Evolutionary conservation across 768 basidiomycete genomes (phyloP).

Genomic region (Russula earlei): DNA sequence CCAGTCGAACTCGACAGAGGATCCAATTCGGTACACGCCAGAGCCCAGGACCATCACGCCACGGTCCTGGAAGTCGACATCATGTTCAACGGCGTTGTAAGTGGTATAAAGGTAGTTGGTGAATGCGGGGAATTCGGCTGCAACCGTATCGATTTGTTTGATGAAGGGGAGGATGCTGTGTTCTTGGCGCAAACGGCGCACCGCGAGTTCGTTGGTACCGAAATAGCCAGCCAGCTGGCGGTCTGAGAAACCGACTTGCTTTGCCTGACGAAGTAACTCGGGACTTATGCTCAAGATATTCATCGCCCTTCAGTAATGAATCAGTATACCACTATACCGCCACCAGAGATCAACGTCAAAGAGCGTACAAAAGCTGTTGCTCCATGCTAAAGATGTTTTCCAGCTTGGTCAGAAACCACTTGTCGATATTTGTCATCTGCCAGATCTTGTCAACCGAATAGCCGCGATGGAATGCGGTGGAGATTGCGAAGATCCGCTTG

Average conservation of each 20-base stretch:
- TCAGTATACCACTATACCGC: not conserved
- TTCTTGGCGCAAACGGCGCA: constrained; percentile 85
- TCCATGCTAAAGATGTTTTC: constrained; percentile 80
- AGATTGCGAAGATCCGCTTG: constrained; percentile 94
- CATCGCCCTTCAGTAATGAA: constrained; percentile 37
- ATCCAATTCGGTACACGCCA: constrained; percentile 97
- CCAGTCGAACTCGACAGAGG: constrained; percentile 99
- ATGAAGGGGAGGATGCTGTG: constrained; percentile 76
- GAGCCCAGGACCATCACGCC: constrained; percentile 98
- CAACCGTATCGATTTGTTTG: constrained; percentile 99
- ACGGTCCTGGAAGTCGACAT: constrained; percentile 78
- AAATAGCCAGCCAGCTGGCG: constrained; percentile 76
- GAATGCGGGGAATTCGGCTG: constrained; percentile 96
- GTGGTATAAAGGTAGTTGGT: constrained; percentile 99
- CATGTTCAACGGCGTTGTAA: constrained; percentile 94
- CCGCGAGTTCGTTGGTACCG: constrained; percentile 86
- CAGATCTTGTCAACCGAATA: constrained; percentile 94
- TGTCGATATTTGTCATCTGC: constrained; percentile 97
- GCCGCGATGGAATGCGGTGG: constrained; percentile 84
- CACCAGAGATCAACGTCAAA: not conserved
- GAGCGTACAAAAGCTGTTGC: constrained; percentile 57
- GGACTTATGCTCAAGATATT: constrained; percentile 55
- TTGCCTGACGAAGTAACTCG: constrained; percentile 65
- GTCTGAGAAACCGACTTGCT: constrained; percentile 95
- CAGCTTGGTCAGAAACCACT: constrained; percentile 93